These are phyloP conservation scores for Capronia coronata DNA, from an alignment of 2,329 filamentous ascomycete species.

Conservation along the genomic window DNA sequence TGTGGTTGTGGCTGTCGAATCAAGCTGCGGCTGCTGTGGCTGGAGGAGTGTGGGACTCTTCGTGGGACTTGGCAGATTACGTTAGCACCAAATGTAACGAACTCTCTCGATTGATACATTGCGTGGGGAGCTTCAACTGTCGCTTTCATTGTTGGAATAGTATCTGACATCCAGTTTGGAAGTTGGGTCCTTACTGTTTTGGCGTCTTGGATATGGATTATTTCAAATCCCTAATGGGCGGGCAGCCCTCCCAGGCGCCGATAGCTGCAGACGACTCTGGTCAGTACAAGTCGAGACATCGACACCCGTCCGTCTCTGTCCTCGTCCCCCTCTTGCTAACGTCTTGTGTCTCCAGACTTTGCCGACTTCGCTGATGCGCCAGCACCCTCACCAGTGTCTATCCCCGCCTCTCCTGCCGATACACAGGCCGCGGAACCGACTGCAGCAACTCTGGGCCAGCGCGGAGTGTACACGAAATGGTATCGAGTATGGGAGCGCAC, in stretches of 20 bases:
- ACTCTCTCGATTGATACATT: background rate
- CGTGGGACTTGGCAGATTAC: background rate
- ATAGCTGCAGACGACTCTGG: conserved; percentile 28
- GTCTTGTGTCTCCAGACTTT: conserved; percentile 59
- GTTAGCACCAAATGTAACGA: background rate
- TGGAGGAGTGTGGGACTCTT: no score
- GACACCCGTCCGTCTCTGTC: background rate
- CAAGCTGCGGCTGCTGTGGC: background rate
- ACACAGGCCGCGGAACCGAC: conserved; percentile 42
- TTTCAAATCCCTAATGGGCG: conserved; percentile 29
- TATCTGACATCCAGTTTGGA: no score
- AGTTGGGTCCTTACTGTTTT: conserved; percentile 17
- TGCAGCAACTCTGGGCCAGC: conserved; percentile 40
- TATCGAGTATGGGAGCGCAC: conserved; percentile 94
- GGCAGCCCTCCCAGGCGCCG: conserved; percentile 26
- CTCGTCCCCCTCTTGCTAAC: background rate
- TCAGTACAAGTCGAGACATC: conserved; percentile 19
- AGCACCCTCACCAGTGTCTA: conserved; percentile 35
- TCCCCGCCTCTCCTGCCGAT: conserved; percentile 42
- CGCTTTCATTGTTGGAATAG: no score
- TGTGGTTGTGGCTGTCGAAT: no score
- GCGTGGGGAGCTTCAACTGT: conserved; percentile 1
- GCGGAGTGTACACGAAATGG: conserved; percentile 75
- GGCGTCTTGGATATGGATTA: conserved; percentile 24
- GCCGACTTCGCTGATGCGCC: conserved; percentile 72